These are phyloP conservation scores for Euphorbia peplus DNA, from an alignment of 345 rosid species.

Conservation along the genomic window DNA sequence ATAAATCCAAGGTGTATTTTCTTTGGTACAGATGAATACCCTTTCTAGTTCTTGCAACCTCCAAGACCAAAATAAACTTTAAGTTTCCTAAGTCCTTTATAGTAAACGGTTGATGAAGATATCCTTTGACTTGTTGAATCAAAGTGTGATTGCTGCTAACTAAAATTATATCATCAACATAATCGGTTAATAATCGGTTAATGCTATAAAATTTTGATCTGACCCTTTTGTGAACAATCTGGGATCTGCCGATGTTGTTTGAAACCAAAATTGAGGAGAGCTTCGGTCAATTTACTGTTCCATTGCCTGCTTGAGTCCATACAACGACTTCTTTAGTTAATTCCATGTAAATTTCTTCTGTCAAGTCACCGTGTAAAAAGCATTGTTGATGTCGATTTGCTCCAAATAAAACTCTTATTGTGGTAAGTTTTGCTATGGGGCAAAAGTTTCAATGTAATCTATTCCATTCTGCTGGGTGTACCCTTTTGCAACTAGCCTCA, in stretches of 20 bases:
- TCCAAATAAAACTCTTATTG: background rate
- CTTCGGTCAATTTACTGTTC: too few species aligned
- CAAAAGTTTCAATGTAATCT: background rate
- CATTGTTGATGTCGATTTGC: background rate
- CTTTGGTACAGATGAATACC: background rate
- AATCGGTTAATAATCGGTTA: too few species aligned
- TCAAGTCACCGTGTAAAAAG: background rate
- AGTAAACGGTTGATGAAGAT: background rate
- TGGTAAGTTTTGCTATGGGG: background rate
- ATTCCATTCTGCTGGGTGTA: too few species aligned
- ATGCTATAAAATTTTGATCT: background rate
- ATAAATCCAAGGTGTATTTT: background rate
- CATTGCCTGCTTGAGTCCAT: background rate
- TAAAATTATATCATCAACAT: background rate
- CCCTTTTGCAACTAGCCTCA: background rate
- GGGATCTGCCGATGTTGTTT: too few species aligned
- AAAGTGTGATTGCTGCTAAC: background rate
- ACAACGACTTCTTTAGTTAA: background rate
- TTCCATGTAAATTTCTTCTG: background rate
- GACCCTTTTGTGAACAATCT: background rate
- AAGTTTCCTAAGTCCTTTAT: background rate
- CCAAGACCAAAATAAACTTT: background rate
- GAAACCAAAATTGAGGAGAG: too few species aligned
- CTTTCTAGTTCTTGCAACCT: background rate
- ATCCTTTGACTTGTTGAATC: background rate